Evolutionary conservation across 73 alveolate genomes (phyloP), one percentile per base, ranked within the genome.

Genomic region (Tetrahymena elliotti): DNA sequence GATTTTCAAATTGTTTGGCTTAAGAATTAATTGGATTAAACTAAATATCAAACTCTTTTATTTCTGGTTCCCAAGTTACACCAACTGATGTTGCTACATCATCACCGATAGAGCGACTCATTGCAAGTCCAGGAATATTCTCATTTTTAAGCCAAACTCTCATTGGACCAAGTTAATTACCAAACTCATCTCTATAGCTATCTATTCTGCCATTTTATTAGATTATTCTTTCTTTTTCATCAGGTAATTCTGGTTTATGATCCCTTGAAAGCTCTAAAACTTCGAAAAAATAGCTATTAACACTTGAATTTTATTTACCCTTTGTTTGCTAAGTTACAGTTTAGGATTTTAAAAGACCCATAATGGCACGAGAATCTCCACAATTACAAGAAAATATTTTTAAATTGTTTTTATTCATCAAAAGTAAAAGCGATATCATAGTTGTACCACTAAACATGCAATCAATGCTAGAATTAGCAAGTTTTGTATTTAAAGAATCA

Each of bases 81-180:
- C 99, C 99, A 84, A 97, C 97, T 34, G 97, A 94, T 53, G 97
- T 97, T 1, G 99, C 99, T 27, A 97, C 94, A 68, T 94, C 53
- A 97, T 99, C 99, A 10, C 99, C 99, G 13, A 99, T 18, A 36
- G 99, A 97, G 92, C 99, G 96, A 92, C 99, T 97, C 99, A 99
- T 99, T 3, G 99, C 99, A 34, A 99, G 97, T 10, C 99, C 99
- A 10, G 99, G 99, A 93, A 96, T 95, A 95, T 99, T 97, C 83
- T 96, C 97, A 93, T 97, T 94, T 95, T 95, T 97, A 82, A 98
- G 97, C 99, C 99, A 99, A 8, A 99, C 99, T 95, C 99, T 97
- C 94, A 96, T 94, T 0, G 99, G 99, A 2, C 99, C 99, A 9
- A 94, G 37, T n/a, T 39, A 84, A 38, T 16, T 53, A 84, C 96